phyloP scores from a whole-genome alignment of 1,284 basidiomycete genomes.

The Sanghuangporus baumii region DNA sequence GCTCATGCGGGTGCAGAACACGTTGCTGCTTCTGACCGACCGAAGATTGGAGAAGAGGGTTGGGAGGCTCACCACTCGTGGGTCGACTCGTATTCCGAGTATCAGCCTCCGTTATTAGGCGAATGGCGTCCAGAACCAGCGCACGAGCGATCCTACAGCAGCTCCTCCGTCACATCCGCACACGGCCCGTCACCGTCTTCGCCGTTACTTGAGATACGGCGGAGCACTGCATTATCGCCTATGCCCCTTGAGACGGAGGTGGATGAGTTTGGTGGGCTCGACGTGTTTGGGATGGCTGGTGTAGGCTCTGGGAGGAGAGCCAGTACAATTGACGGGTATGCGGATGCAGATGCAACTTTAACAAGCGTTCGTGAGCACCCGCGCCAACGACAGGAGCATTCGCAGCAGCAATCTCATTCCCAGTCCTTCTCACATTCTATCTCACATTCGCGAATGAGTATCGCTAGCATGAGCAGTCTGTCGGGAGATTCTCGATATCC shows the following conservation, averaged over 20 bases:
- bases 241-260: constrained; percentile 25
- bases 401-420: background rate
- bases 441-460: background rate
- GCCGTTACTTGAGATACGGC: constrained; percentile 25
- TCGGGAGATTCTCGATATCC: background rate
- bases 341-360: constrained; percentile 9
- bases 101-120: constrained; percentile 14
- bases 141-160: constrained; percentile 15
- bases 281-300: constrained; percentile 37
- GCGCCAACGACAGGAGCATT: background rate
- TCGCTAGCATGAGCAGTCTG: background rate
- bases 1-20: background rate
- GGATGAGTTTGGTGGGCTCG: background rate
- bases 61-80: constrained; percentile 13
- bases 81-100: constrained; percentile 16
- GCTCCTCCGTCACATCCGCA: constrained; percentile 1
- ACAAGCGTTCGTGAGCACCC: background rate
- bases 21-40: background rate
- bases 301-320: constrained; percentile 35
- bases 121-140: constrained; percentile 16
- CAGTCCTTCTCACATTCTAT: background rate
- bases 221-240: constrained; percentile 29
- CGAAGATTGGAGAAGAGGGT: constrained; percentile 4
- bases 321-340: constrained; percentile 19
- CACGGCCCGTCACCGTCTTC: constrained; percentile 25